Evolutionary conservation across 345 rosid genomes (phyloP).

Genomic region (Euphorbia lathyris): DNA sequence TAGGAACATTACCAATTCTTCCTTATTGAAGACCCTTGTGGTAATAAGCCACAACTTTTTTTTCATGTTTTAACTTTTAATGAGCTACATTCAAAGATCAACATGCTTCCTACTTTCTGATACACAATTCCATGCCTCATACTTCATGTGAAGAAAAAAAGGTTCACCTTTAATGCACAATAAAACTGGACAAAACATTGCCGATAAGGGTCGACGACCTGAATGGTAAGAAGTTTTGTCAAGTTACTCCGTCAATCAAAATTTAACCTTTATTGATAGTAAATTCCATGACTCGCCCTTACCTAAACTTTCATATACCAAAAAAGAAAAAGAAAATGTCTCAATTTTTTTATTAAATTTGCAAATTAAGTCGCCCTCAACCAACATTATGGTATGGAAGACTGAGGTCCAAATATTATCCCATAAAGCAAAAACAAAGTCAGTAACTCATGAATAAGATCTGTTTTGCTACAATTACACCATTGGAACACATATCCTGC

Average conservation of each 20-base stretch:
- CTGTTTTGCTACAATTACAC: slow-evolving; percentile 2
- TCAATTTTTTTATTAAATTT: no score
- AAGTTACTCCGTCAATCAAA: no score
- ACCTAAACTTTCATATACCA: no score
- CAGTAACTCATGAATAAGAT: neutral
- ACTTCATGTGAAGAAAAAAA: slow-evolving; percentile 11
- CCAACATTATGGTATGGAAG: neutral
- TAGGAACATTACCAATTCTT: slow-evolving; percentile 5
- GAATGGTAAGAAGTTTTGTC: no score
- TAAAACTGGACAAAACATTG: neutral
- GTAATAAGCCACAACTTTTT: neutral
- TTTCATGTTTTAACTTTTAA: slow-evolving; percentile 3
- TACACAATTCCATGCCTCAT: neutral
- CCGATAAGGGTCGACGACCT: no score
- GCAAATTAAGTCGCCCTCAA: no score
- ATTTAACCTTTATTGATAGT: no score
- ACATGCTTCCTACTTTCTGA: neutral
- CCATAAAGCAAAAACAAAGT: no score
- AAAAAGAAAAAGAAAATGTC: no score
- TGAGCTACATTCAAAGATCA: slow-evolving; percentile 4
- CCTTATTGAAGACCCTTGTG: neutral
- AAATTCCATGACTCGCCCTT: no score
- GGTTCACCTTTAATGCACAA: neutral
- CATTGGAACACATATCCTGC: slow-evolving; percentile 1
- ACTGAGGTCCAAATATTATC: neutral